Evolutionary conservation across 371 early-diverging fungal species (phyloP).

Genomic region (Fennellomyces sp.): DNA sequence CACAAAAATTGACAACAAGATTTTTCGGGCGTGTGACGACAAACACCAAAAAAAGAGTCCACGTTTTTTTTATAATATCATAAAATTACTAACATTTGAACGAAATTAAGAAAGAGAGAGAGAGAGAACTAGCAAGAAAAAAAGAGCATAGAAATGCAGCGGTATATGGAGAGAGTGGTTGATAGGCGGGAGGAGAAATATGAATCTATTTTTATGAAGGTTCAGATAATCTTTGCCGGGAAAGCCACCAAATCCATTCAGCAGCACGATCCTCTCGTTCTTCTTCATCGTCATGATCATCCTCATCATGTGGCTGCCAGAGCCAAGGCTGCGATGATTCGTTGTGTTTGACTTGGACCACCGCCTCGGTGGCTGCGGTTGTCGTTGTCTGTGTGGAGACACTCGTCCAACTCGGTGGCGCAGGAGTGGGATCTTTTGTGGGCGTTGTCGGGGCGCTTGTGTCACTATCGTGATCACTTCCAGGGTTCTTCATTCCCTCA

Average conservation of each 20-base stretch:
- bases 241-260: slow-evolving; percentile 24
- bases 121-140: not conserved
- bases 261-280: slow-evolving; percentile 16
- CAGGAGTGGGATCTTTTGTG: slow-evolving; percentile 15
- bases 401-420: not conserved
- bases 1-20: too few relatives aligned
- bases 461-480: slow-evolving; percentile 21
- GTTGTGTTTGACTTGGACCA: not conserved
- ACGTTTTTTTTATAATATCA: not conserved
- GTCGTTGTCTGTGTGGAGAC: not conserved
- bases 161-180: not conserved
- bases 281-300: slow-evolving; percentile 11
- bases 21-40: too few relatives aligned
- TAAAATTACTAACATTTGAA: too few relatives aligned
- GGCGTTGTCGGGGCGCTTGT: slow-evolving; percentile 20
- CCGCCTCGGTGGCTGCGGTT: not conserved
- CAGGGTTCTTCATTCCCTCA: not conserved
- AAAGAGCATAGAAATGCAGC: not conserved
- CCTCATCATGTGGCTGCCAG: slow-evolving; percentile 10
- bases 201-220: not conserved
- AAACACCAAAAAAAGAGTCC: not conserved
- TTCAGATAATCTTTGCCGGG: slow-evolving; percentile 9
- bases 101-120: not conserved
- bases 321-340: slow-evolving; percentile 7
- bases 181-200: not conserved